Evolutionary conservation across 768 basidiomycete species (phyloP).

Genomic region (Tricholoma saponaceum): DNA sequence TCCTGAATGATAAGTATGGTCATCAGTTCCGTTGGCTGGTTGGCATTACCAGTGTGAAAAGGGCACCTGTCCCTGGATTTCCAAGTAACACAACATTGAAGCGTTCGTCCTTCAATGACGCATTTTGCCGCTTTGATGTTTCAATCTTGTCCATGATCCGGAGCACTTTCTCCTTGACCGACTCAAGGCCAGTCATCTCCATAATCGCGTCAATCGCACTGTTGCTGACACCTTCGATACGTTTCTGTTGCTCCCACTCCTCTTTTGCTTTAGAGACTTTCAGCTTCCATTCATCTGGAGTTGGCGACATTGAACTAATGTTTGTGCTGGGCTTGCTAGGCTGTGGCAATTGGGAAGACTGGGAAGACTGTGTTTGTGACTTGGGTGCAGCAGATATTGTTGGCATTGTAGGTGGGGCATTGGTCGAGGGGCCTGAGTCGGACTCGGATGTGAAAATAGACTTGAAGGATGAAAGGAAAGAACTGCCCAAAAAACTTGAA

Average conservation of each 20-base stretch:
- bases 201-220: conserved; percentile 60
- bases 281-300: not conserved
- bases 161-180: conserved; percentile 59
- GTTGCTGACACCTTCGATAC: conserved; percentile 46
- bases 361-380: not conserved
- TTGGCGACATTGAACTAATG: not conserved
- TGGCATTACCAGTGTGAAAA: not conserved
- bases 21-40: not conserved
- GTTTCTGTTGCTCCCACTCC: conserved; percentile 60
- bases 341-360: not conserved
- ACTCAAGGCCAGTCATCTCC: conserved; percentile 66
- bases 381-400: not conserved
- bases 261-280: conserved; percentile 32
- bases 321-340: not conserved
- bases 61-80: conserved; percentile 70
- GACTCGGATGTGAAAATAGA: not conserved
- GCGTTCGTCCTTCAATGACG: conserved; percentile 49
- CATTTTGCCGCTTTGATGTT: conserved; percentile 44
- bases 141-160: conserved; percentile 58
- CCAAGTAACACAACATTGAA: conserved; percentile 64
- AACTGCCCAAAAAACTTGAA: not conserved
- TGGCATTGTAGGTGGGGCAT: not conserved
- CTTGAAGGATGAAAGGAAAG: not conserved
- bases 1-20: conserved; percentile 34
- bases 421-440: not conserved